phyloP scores from a whole-genome alignment of 495 filamentous ascomycete species.

The Cercophora newfieldiana region DNA sequence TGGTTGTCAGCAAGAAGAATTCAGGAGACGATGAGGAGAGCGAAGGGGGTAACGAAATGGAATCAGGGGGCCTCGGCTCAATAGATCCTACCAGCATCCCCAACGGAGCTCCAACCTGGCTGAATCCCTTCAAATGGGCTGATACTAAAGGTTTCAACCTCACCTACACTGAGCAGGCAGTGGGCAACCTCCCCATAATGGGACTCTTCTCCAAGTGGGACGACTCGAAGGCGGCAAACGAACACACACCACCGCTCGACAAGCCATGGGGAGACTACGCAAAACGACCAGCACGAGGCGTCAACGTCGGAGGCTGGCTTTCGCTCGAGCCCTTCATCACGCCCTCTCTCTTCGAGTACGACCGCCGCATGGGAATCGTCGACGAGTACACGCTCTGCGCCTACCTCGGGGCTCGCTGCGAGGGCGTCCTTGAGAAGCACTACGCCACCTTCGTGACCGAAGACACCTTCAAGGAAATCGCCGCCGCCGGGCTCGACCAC shows the following conservation, averaged over 20 bases:
- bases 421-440: conserved; percentile 75
- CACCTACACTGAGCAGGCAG: conserved; percentile 82
- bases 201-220: conserved; percentile 86
- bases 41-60: conserved; percentile 29
- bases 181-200: conserved; percentile 87
- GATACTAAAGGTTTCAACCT: conserved; percentile 91
- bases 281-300: conserved; percentile 75
- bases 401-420: conserved; percentile 64
- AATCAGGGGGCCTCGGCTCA: conserved; percentile 54
- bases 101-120: conserved; percentile 65
- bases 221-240: conserved; percentile 75
- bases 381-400: conserved; percentile 84
- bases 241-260: conserved; percentile 74
- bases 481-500: conserved; percentile 88
- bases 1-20: conserved; percentile 70
- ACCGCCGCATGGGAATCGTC: conserved; percentile 61
- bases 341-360: conserved; percentile 84
- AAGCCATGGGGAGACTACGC: conserved; percentile 75
- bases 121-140: conserved; percentile 93
- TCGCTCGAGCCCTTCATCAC: conserved; percentile 93
- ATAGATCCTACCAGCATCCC: conserved; percentile 67
- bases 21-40: conserved; percentile 19
- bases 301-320: conserved; percentile 95
- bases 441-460: conserved; percentile 86
- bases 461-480: conserved; percentile 79